Percentiles rank a stretch among this genome's conserved stretches.
These are phyloP conservation scores for Gentiana dahurica DNA, from an alignment of 257 asterid species.

Conservation along the genomic window DNA sequence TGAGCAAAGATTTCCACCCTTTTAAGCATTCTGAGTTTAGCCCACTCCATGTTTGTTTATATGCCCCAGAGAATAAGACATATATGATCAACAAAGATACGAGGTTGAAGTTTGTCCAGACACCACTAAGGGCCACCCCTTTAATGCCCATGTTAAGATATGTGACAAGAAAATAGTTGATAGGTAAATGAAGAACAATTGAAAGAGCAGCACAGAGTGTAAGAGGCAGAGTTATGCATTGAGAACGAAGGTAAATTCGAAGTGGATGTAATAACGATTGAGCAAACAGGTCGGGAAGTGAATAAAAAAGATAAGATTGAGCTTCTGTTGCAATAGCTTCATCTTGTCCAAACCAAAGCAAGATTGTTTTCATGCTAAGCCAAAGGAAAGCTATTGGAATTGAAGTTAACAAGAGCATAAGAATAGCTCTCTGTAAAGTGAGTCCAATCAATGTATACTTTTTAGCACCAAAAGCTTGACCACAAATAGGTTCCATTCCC, in stretches of 20 bases:
- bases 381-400: conserved; percentile 56
- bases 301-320: conserved; percentile 43
- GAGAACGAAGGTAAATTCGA: conserved; percentile 59
- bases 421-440: conserved; percentile 49
- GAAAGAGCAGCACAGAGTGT: conserved; percentile 56
- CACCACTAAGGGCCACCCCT: conserved; percentile 57
- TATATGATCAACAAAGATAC: conserved; percentile 39
- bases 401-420: conserved; percentile 41
- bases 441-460: conserved; percentile 47
- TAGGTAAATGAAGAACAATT: conserved; percentile 46
- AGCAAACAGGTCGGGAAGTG: conserved; percentile 50
- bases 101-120: conserved; percentile 57
- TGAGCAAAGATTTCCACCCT: conserved; percentile 49
- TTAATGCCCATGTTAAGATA: conserved; percentile 39
- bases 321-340: conserved; percentile 51
- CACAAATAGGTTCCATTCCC: conserved; percentile 89
- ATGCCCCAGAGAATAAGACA: conserved; percentile 34
- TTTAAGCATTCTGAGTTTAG: conserved; percentile 37
- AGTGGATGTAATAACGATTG: conserved; percentile 63
- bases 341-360: conserved; percentile 54
- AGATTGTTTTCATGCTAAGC: conserved; percentile 48
- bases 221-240: conserved; percentile 64
- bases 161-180: conserved; percentile 47
- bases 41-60: conserved; percentile 49
- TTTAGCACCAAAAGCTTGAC: conserved; percentile 77